Base-by-base conservation (phyloP, 306 rosid species). In the Cicer pinnatifidum region DNA sequence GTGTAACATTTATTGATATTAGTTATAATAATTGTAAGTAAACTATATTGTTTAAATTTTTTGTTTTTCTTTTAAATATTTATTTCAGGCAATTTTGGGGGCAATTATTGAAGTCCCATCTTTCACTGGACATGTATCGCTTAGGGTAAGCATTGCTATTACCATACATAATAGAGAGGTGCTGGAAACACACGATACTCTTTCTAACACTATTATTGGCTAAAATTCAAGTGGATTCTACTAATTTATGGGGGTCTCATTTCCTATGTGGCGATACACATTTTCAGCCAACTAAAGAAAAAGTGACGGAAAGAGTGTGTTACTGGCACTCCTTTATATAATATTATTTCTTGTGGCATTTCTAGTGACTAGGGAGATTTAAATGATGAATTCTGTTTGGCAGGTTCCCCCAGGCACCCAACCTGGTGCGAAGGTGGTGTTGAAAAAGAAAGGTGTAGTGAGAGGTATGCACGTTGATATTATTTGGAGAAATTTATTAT, bases 381-480 rank as follows among this genome's bases (percentile, higher is more conserved):
- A 56, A 68, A 48, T 60, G 11, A 72, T 9, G 66, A 0, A 33
- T 75, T 13, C 23, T 76, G 17, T 75, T 82, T 84, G 70, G 70
- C 85, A 94, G 99, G 97, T 94, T 58, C 91, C 84, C 11, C 82
- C 93, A 11, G 93, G 97, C 80, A 90, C 96, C 75, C 97, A 91
- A 82, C 93, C 96, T 37, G 88, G 97, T 71, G 93, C 90, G 77
- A 91, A 94, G 81, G 97, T 91, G 76, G 96, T 94, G 72, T 73
- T 94, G 78, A 94, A 91, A 87, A 84, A 88, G 90, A 94, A 94
- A 87, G 99, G 99, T 87, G 47, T 73, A 85, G 85, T 85, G 88
- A 94, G 88, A 90, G 99, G 99, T 91, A 52, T 73, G 80, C 73
- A 61, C 65, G 56, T 67, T 76, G 53, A 65, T 47, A 50, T 59